phyloP scores from a whole-genome alignment of 305 asterid species.

The Fraxinus baroniana region DNA sequence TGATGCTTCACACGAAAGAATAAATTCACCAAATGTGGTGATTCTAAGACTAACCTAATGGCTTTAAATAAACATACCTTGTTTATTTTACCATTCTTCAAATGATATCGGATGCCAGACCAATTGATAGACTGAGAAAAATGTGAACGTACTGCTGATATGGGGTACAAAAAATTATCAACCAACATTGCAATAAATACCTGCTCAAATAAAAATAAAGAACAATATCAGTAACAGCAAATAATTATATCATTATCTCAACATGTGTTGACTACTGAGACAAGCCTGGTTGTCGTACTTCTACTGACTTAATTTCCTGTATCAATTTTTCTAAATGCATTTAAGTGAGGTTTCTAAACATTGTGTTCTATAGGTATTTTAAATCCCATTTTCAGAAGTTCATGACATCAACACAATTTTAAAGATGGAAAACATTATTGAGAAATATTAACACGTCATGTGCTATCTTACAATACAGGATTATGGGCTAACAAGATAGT shows the following conservation, averaged over 20 bases:
- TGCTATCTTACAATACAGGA: neutral
- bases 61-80: conserved; percentile 47
- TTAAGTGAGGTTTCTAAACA: neutral
- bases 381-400: neutral
- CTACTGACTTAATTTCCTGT: neutral
- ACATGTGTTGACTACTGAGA: neutral
- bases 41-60: neutral
- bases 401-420: neutral
- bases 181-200: conserved; percentile 90
- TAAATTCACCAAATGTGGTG: neutral
- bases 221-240: conserved; percentile 18
- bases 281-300: neutral
- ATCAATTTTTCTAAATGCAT: neutral
- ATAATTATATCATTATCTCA: neutral
- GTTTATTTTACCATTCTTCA: conserved; percentile 80
- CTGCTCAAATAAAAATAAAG: conserved; percentile 50
- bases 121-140: conserved; percentile 89
- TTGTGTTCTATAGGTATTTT: neutral
- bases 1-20: neutral
- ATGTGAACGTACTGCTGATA: conserved; percentile 89
- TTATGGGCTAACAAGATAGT: neutral
- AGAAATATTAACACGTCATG: neutral
- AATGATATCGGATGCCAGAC: conserved; percentile 95
- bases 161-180: conserved; percentile 85
- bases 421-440: neutral